These are phyloP conservation scores for Phytophthora uliginosa DNA, from an alignment of 352 stramenopile species.

Conservation along the genomic window DNA sequence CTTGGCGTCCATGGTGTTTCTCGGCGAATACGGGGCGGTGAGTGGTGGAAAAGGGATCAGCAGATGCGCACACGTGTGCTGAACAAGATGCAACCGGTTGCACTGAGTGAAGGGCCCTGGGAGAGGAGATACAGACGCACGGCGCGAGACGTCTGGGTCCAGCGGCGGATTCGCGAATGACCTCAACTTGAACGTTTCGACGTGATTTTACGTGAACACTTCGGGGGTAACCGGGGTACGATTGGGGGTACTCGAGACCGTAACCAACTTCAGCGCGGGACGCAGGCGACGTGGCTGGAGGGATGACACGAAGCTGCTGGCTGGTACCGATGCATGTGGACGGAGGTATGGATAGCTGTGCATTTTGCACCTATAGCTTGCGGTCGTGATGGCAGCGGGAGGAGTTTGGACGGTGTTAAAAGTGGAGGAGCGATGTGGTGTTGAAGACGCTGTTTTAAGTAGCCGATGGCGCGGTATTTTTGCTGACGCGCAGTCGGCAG, in stretches of 20 bases:
- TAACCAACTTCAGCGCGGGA: background rate
- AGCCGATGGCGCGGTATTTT: background rate
- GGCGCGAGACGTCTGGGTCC: background rate
- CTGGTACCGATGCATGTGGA: background rate
- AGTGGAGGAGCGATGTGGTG: background rate
- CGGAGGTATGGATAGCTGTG: background rate
- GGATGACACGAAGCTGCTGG: background rate
- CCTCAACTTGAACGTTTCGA: conserved; percentile 37
- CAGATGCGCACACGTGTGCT: background rate
- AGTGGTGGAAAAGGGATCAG: background rate
- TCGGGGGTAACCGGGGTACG: background rate
- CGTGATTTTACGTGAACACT: conserved; percentile 23
- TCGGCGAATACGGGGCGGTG: background rate
- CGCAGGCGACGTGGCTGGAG: background rate
- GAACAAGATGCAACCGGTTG: conserved; percentile 1
- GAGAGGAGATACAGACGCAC: background rate
- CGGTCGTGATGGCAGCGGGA: background rate
- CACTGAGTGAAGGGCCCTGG: background rate
- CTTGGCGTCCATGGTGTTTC: conserved; percentile 42
- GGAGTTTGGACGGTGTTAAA: background rate
- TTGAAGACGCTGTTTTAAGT: background rate
- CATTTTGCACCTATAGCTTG: background rate
- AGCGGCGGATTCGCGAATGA: conserved; percentile 14
- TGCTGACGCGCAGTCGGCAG: background rate
- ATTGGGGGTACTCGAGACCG: background rate